phyloP scores from a whole-genome alignment of 1,284 basidiomycete species.

The Apiotrichum porosum region DNA sequence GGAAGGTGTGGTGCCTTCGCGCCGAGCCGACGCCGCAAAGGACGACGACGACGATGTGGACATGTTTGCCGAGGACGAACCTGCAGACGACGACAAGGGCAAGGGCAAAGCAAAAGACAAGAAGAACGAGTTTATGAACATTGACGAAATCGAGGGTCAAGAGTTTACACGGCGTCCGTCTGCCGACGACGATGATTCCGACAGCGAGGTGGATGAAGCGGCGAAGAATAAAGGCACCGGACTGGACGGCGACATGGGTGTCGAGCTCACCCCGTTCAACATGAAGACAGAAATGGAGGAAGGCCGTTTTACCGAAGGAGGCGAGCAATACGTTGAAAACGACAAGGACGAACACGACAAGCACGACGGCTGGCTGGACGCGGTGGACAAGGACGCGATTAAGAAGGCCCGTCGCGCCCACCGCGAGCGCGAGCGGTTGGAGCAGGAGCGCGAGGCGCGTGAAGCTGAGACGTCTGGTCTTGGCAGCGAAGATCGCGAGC shows the following conservation, averaged over 20 bases:
- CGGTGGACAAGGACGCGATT: conserved; percentile 78
- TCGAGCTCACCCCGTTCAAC: conserved; percentile 90
- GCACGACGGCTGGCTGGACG: conserved; percentile 94
- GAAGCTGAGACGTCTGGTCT: conserved; percentile 52
- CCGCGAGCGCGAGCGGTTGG: conserved; percentile 60
- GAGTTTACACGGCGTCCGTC: conserved; percentile 60
- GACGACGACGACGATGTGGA: conserved; percentile 61
- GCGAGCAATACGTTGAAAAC: conserved; percentile 71
- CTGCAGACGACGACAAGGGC: conserved; percentile 10
- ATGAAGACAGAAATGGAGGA: conserved; percentile 99
- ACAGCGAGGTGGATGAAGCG: conserved; percentile 21
- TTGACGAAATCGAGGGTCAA: conserved; percentile 94
- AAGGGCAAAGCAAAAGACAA: conserved; percentile 25
- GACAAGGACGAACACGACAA: conserved; percentile 78
- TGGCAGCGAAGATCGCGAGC: conserved; percentile 54
- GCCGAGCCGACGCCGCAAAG: conserved; percentile 49
- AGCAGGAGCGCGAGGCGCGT: conserved; percentile 63
- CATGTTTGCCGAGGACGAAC: conserved; percentile 63
- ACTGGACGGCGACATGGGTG: conserved; percentile 70
- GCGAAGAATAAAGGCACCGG: conserved; percentile 17
- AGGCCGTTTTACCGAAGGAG: conserved; percentile 92
- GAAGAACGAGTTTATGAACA: conserved; percentile 69
- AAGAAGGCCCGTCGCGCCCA: conserved; percentile 72
- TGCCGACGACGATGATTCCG: conserved; percentile 65
- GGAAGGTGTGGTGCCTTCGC: conserved; percentile 75